Percentiles rank a stretch among this genome's conserved stretches.
These are phyloP conservation scores for Eutrema japonicum DNA, from an alignment of 345 rosid genomes.

Conservation along the genomic window DNA sequence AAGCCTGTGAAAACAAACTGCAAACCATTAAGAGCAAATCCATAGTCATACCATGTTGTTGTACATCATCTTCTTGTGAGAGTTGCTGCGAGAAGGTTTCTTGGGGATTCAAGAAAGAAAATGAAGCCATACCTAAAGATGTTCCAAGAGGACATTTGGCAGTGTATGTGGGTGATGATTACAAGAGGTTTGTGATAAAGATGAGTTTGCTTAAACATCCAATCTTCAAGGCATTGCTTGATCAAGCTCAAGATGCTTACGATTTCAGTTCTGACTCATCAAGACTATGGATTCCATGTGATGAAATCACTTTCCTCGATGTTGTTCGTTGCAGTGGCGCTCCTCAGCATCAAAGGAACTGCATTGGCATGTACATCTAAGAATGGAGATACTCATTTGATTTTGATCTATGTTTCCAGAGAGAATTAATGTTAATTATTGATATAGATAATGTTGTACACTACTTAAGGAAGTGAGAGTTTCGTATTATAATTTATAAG, in stretches of 20 bases:
- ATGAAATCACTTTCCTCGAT: slow-evolving; percentile 68
- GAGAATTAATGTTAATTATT: slow-evolving; percentile 34
- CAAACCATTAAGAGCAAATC: slow-evolving; percentile 56
- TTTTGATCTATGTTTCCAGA: slow-evolving; percentile 37
- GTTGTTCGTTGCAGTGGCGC: slow-evolving; percentile 67
- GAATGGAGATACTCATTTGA: slow-evolving; percentile 35
- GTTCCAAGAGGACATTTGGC: slow-evolving; percentile 87
- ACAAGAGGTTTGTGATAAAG: slow-evolving; percentile 76
- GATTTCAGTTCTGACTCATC: slow-evolving; percentile 56
- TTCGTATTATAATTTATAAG: slow-evolving; percentile 34
- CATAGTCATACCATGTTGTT: slow-evolving; percentile 55
- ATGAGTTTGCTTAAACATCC: slow-evolving; percentile 72
- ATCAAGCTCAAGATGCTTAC: slow-evolving; percentile 74
- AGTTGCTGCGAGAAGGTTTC: slow-evolving; percentile 52
- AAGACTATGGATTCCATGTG: slow-evolving; percentile 84
- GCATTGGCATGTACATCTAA: slow-evolving; percentile 46
- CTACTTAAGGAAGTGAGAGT: slow-evolving; percentile 24
- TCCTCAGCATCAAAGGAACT: slow-evolving; percentile 47
- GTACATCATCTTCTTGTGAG: slow-evolving; percentile 49
- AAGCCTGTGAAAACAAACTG: slow-evolving; percentile 54
- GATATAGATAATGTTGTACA: slow-evolving; percentile 40
- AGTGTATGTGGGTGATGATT: slow-evolving; percentile 75
- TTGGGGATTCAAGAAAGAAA: slow-evolving; percentile 54
- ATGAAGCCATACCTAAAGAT: slow-evolving; percentile 64
- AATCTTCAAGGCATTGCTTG: slow-evolving; percentile 75